Percentiles rank a stretch among this genome's conserved stretches.
These are phyloP conservation scores for Akanthomyces dipterigenus DNA, from an alignment of 2,329 filamentous ascomycete species.

Conservation along the genomic window DNA sequence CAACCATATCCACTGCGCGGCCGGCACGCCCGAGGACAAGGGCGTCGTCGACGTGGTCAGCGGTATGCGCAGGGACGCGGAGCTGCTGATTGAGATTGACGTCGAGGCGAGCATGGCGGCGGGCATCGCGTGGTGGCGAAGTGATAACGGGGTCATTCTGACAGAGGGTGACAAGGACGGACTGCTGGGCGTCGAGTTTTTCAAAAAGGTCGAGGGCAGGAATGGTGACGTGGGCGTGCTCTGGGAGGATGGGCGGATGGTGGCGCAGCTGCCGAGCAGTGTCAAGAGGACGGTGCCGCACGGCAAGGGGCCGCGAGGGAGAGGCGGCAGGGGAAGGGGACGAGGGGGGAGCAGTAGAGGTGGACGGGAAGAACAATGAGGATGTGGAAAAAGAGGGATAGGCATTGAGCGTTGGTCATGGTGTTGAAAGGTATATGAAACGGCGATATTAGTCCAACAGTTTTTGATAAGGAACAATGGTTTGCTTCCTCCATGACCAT, in stretches of 20 bases:
- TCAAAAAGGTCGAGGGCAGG: conserved; percentile 62
- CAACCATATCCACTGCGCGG: conserved; percentile 86
- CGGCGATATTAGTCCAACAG: no score
- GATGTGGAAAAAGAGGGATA: no score
- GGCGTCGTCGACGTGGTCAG: conserved; percentile 52
- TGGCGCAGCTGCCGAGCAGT: conserved; percentile 58
- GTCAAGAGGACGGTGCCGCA: conserved; percentile 43
- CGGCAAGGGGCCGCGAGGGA: conserved; percentile 41
- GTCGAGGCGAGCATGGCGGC: conserved; percentile 58
- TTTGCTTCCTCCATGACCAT: no score
- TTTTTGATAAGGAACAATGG: no score
- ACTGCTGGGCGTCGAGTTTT: conserved; percentile 59
- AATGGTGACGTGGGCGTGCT: conserved; percentile 55
- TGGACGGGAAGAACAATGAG: background rate
- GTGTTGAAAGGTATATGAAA: no score
- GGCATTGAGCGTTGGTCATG: no score
- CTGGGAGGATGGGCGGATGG: conserved; percentile 62
- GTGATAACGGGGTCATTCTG: conserved; percentile 71
- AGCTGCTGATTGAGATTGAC: conserved; percentile 73
- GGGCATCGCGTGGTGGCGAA: conserved; percentile 66
- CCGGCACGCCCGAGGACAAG: conserved; percentile 55
- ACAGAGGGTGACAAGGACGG: conserved; percentile 54
- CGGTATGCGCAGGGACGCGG: conserved; percentile 72
- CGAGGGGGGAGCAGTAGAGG: background rate
- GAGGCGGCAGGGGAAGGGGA: conserved; percentile 27